Percentiles rank a stretch among this genome's conserved stretches.
Evolutionary conservation across 805 yeast species (phyloP).

Genomic region (Candida qinlingensis): DNA sequence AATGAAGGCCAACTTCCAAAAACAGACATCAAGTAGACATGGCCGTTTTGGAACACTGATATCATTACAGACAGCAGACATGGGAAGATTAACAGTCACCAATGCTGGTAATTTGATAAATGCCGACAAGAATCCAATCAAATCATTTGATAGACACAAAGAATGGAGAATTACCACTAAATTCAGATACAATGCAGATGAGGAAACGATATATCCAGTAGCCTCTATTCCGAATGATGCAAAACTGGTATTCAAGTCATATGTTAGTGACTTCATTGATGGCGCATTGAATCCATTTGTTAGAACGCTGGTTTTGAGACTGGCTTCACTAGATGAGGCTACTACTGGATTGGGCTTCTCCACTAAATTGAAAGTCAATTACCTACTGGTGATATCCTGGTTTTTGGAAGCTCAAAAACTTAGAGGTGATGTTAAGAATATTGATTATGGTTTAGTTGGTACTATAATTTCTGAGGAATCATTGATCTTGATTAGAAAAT

Average conservation of each 20-base stretch:
- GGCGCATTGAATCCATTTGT: conserved; percentile 71
- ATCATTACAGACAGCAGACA: conserved; percentile 60
- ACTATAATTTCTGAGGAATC: conserved; percentile 57
- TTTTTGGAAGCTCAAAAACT: conserved; percentile 60
- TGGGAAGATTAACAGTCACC: conserved; percentile 56
- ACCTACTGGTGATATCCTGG: conserved; percentile 66
- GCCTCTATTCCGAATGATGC: conserved; percentile 15
- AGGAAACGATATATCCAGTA: conserved; percentile 27
- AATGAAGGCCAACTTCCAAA: conserved; percentile 42
- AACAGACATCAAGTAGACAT: conserved; percentile 65
- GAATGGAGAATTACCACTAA: conserved; percentile 48
- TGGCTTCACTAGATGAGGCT: conserved; percentile 33
- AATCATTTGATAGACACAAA: conserved; percentile 61
- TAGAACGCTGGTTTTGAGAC: conserved; percentile 39
- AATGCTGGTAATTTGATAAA: conserved; percentile 63
- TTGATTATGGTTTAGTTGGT: conserved; percentile 41
- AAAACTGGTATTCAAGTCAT: conserved; percentile 22
- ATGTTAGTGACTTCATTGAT: conserved; percentile 58
- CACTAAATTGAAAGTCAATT: conserved; percentile 30
- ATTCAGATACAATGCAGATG: conserved; percentile 24
- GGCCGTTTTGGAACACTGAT: conserved; percentile 86
- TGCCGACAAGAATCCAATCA: conserved; percentile 45
- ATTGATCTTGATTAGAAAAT: conserved; percentile 43
- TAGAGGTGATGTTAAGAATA: conserved; percentile 22
- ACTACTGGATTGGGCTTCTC: not conserved